Evolutionary conservation across 805 yeast species (phyloP), one percentile per base, ranked within the genome.

Genomic region (Brettanomyces sp.): DNA sequence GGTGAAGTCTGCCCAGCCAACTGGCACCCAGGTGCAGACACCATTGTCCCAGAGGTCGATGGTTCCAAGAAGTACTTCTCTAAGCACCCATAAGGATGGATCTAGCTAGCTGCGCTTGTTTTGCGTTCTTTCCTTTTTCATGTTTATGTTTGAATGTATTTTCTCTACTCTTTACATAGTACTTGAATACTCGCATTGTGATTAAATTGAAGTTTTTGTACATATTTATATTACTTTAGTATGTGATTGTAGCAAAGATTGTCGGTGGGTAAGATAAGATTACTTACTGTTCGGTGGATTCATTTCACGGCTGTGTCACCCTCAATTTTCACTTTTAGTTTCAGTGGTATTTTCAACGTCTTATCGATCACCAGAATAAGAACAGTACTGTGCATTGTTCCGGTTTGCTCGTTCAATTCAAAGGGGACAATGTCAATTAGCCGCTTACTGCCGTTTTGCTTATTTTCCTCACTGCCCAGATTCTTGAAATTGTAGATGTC

Each of bases 1-100:
- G 99, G 99, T 75, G 96, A 95, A 76, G 99, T 91, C 57, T 90
- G 97, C 77, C 99, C 99, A 63, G 97, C 98, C 68, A 93, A 91
- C 95, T 91, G 99, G 99, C 79, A 82, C 48, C 83, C 86, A 69
- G 99, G 99, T 74, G 68, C 86, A 52, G 95, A 86, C 66, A 85
- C 95, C 70, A 88, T 89, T 74, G 83, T 82, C 69, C 88, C 90
- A 65, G 84, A 77, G 58, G 87, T 85, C 57, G 77, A 69, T 43
- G 82, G 75, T 59, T 82, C 93, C 62, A 82, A 82, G 79, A 82
- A 78, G 65, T 87, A 83, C 82, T 86, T 87, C 70, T 65, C 69
- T 56, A 73, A 78, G 51, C 66, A 62, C 59, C 62, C 58, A 58
- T 62, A 55, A 44, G 36, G 12, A 36, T 25, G 8, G 21, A 9